Conservation (phyloP, 176 grass and related monocot species). For the Oryza punctata region DNA sequence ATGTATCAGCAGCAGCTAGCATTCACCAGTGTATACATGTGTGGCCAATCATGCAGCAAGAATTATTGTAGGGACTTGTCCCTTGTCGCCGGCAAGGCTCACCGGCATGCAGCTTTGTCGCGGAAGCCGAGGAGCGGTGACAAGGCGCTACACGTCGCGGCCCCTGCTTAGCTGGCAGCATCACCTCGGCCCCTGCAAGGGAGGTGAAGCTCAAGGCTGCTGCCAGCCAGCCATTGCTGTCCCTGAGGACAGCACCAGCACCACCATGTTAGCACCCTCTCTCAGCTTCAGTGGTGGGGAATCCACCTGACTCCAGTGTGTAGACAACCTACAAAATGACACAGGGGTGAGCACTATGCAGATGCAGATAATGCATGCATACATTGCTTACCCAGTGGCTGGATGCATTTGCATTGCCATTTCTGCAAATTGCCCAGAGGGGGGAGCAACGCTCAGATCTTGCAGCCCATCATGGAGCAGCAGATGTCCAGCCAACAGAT, state of each 20-base stretch:
- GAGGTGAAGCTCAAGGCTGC: slow-evolving; percentile 56
- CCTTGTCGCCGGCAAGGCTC: slow-evolving; percentile 34
- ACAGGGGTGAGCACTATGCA: slow-evolving; percentile 47
- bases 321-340: slow-evolving; percentile 59
- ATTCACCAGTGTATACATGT: neutral
- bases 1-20: neutral
- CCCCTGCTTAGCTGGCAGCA: slow-evolving; percentile 34
- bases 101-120: slow-evolving; percentile 22
- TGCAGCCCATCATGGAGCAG: slow-evolving; percentile 47
- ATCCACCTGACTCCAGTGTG: slow-evolving; percentile 52
- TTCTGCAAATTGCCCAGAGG: slow-evolving; percentile 29
- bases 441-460: slow-evolving; percentile 46
- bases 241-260: slow-evolving; percentile 26
- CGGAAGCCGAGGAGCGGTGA: neutral
- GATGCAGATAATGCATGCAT: slow-evolving; percentile 31
- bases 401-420: slow-evolving; percentile 24
- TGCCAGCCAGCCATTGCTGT: slow-evolving; percentile 45
- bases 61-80: slow-evolving; percentile 37
- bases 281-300: slow-evolving; percentile 37
- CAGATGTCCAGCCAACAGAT: slow-evolving; percentile 31
- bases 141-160: slow-evolving; percentile 14
- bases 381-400: neutral
- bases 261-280: slow-evolving; percentile 45
- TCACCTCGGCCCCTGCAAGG: slow-evolving; percentile 2
- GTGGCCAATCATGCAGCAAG: slow-evolving; percentile 28